These are phyloP conservation scores for Pulveroboletus sp. DNA, from an alignment of 768 basidiomycete genomes.

Conservation along the genomic window DNA sequence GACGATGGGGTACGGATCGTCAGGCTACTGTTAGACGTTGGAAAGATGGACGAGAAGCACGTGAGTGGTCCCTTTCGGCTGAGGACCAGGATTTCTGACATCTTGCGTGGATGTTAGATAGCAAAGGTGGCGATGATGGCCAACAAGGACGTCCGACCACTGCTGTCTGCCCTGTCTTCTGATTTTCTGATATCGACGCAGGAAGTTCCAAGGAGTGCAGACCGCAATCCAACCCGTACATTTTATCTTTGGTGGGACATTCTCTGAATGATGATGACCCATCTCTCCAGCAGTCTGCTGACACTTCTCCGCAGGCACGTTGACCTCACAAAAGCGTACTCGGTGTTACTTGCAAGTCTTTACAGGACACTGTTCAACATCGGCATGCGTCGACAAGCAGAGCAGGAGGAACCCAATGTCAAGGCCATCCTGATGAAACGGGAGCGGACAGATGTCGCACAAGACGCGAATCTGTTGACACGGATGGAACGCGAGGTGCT, in stretches of 20 bases:
- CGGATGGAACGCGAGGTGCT: conserved; percentile 73
- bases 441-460: conserved; percentile 78
- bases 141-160: conserved; percentile 76
- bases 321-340: conserved; percentile 78
- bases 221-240: conserved; percentile 82
- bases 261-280: background rate
- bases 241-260: conserved; percentile 81
- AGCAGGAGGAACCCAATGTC: conserved; percentile 61
- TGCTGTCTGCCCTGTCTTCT: conserved; percentile 72
- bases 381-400: conserved; percentile 62
- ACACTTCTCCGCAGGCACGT: conserved; percentile 68
- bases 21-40: conserved; percentile 69
- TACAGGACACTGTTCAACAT: conserved; percentile 94
- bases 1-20: conserved; percentile 79
- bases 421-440: conserved; percentile 75
- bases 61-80: conserved; percentile 36
- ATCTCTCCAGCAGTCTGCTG: background rate
- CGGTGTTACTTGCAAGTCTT: conserved; percentile 65
- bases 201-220: conserved; percentile 87
- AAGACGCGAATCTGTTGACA: conserved; percentile 64
- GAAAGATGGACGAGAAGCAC: conserved; percentile 94
- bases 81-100: conserved; percentile 1
- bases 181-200: conserved; percentile 86
- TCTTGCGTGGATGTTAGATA: conserved; percentile 48
- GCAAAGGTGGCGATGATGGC: conserved; percentile 93